phyloP scores from a whole-genome alignment of 164 flowering plant species.

The Sextonia rubra region DNA sequence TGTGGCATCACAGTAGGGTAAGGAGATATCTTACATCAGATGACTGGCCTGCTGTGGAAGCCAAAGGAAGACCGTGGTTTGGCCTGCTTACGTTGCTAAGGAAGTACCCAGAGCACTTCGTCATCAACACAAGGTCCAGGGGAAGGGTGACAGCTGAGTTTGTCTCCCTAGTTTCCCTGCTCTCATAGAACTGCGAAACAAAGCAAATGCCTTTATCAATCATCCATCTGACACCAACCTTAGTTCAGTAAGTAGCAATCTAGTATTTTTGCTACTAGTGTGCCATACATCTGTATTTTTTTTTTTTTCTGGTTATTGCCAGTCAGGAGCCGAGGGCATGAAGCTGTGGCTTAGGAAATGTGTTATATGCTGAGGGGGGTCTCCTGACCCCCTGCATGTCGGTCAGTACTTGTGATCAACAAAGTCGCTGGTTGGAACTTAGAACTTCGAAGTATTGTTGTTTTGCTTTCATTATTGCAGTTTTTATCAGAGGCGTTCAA shows the following conservation, averaged over 20 bases:
- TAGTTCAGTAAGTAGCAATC: neutral
- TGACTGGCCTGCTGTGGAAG: conserved; percentile 67
- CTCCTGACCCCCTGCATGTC: neutral
- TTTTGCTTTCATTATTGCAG: neutral
- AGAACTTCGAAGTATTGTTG: too few species aligned
- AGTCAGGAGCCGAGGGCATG: neutral
- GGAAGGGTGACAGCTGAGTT: conserved; percentile 81
- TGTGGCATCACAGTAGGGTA: conserved; percentile 95
- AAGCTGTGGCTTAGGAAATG: neutral
- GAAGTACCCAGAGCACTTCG: conserved; percentile 97
- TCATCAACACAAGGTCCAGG: conserved; percentile 91
- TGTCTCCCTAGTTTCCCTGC: conserved; percentile 86
- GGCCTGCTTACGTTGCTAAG: conserved; percentile 88
- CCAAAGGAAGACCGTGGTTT: conserved; percentile 87
- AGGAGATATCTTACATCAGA: conserved; percentile 87
- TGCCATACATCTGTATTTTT: neutral
- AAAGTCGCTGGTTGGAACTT: neutral
- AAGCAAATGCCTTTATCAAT: neutral
- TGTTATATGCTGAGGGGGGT: too few species aligned
- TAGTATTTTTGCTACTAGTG: neutral
- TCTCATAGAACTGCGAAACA: conserved; percentile 35
- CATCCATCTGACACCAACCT: neutral
- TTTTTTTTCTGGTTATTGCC: neutral
- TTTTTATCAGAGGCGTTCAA: neutral
- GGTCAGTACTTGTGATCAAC: neutral